phyloP scores from a whole-genome alignment of 2,329 filamentous ascomycete genomes.

The Curvularia sp. region DNA sequence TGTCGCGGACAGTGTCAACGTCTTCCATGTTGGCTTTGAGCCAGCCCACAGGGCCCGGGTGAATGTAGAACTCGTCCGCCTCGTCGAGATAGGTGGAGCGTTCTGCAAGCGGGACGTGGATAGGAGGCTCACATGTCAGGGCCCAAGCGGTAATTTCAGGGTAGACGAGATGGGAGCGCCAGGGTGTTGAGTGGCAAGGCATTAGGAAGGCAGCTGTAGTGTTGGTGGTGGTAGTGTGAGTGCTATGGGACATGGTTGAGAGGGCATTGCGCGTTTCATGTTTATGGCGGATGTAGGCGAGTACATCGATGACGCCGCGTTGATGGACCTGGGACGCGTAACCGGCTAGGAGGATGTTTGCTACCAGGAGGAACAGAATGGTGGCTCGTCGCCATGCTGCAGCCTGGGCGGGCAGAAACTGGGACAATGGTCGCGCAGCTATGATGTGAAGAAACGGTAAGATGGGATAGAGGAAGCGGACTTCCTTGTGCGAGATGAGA shows the following conservation, averaged over 20 bases:
- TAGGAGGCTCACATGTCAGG: constrained; percentile 86
- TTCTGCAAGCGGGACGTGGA: constrained; percentile 68
- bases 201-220: constrained; percentile 80
- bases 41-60: constrained; percentile 58
- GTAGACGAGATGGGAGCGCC: constrained; percentile 86
- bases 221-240: constrained; percentile 10
- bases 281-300: constrained; percentile 75
- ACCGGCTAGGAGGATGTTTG: constrained; percentile 74
- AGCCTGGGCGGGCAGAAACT: constrained; percentile 64
- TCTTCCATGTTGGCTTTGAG: constrained; percentile 53
- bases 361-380: constrained; percentile 60
- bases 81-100: constrained; percentile 81
- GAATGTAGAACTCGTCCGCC: constrained; percentile 85
- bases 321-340: constrained; percentile 80
- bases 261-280: constrained; percentile 61
- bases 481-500: constrained; percentile 90
- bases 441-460: constrained; percentile 86
- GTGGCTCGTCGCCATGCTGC: constrained; percentile 57
- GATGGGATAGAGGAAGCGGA: constrained; percentile 94
- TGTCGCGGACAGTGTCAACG: constrained; percentile 28
- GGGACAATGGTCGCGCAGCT: constrained; percentile 69
- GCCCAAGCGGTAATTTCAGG: constrained; percentile 79
- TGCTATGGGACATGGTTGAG: constrained; percentile 52
- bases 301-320: constrained; percentile 76
- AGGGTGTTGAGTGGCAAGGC: constrained; percentile 95